Percentiles rank a stretch among this genome's conserved stretches.
phyloP scores from a whole-genome alignment of 2,329 filamentous ascomycete species.

The Neofusicoccum sp. region DNA sequence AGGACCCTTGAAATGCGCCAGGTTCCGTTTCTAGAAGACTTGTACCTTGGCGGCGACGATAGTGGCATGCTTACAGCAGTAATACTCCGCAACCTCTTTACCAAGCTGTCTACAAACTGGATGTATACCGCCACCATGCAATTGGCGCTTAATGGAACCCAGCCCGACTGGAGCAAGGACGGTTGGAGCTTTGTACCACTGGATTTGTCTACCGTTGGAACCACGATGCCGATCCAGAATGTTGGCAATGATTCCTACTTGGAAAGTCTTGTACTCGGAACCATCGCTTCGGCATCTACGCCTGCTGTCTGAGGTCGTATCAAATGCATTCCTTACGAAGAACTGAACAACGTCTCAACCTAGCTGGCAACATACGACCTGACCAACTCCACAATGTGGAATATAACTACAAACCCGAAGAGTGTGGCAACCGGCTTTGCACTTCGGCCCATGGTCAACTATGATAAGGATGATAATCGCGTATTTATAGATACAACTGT shows the following conservation, averaged over 20 bases:
- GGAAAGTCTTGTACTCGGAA: not conserved
- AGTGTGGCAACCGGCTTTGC: not conserved
- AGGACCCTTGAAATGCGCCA: not conserved
- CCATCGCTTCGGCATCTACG: conserved; percentile 23
- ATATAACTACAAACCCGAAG: conserved; percentile 21
- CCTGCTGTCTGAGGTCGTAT: conserved; percentile 24
- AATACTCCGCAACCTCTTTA: conserved; percentile 19
- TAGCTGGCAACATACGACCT: conserved; percentile 14
- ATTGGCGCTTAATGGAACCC: conserved; percentile 23
- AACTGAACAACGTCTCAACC: conserved; percentile 18
- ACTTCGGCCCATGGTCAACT: not conserved
- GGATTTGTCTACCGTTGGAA: not conserved
- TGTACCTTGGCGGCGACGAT: no score
- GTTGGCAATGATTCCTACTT: not conserved
- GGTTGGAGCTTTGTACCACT: conserved; percentile 32
- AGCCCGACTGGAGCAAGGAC: conserved; percentile 28
- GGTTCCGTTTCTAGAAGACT: no score
- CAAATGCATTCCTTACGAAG: conserved; percentile 20
- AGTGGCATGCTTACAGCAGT: not conserved
- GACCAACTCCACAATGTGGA: conserved; percentile 8
- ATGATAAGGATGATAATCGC: not conserved
- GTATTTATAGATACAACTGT: not conserved
- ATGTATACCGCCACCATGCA: conserved; percentile 24
- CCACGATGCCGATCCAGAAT: not conserved
- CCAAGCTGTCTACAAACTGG: conserved; percentile 28